These are phyloP conservation scores for Cryptosporidium sp. DNA, from an alignment of 169 alveolate species.

Conservation along the genomic window DNA sequence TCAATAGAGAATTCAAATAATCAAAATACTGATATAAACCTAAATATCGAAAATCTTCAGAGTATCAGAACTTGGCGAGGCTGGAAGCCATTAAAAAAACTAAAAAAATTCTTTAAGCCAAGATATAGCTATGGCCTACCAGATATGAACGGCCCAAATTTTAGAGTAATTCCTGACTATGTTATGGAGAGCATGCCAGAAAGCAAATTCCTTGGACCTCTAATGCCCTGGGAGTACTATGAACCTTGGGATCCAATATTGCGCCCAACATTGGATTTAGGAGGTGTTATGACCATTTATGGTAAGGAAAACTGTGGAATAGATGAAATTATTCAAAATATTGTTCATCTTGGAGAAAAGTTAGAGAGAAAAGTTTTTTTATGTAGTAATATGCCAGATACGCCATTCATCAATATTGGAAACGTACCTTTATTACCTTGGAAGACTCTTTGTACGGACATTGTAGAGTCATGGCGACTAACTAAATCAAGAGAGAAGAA, in stretches of 20 bases:
- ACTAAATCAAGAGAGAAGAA: conserved; percentile 81
- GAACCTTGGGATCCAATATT: conserved; percentile 84
- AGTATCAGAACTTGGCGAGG: conserved; percentile 38
- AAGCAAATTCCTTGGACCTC: conserved; percentile 79
- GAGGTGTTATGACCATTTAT: conserved; percentile 83
- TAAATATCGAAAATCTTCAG: conserved; percentile 2
- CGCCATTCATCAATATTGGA: conserved; percentile 81
- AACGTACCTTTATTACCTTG: conserved; percentile 84
- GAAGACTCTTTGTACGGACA: conserved; percentile 83
- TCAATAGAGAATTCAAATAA: neutral
- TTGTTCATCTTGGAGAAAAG: conserved; percentile 77
- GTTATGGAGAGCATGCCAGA: conserved; percentile 25
- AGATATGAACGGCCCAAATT: conserved; percentile 57
- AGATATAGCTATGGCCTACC: conserved; percentile 60
- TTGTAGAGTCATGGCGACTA: conserved; percentile 82
- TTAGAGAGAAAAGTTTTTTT: conserved; percentile 79
- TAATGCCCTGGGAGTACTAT: conserved; percentile 80
- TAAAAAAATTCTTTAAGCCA: conserved; percentile 43
- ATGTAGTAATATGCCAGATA: conserved; percentile 84
- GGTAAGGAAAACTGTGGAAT: conserved; percentile 83
- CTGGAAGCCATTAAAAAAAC: conserved; percentile 61
- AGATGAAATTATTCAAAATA: conserved; percentile 77
- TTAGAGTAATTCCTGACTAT: conserved; percentile 58
- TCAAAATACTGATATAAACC: neutral
- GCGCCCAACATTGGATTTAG: conserved; percentile 79